A percentile compares a stretch with the other conserved stretches of the same genome.
phyloP scores from a whole-genome alignment of 1,139 yeast genomes.

The Pichia norvegensis region DNA sequence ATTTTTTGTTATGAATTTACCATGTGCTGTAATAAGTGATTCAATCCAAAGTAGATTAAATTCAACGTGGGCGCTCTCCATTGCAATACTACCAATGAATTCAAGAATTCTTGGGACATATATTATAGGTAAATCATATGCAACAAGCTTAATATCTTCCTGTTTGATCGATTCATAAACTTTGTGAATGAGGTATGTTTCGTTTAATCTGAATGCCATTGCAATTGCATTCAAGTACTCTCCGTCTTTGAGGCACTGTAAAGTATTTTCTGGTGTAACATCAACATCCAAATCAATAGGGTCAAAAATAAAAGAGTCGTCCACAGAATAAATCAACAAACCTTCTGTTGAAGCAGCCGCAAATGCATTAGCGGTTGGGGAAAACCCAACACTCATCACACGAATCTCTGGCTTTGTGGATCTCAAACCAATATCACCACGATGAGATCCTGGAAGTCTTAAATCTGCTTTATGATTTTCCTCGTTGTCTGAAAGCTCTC shows the following conservation, averaged over 20 bases:
- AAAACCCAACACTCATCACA: constrained; percentile 68
- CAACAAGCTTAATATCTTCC: constrained; percentile 60
- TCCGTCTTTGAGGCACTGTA: constrained; percentile 54
- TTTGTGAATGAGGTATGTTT: constrained; percentile 59
- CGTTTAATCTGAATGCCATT: constrained; percentile 92
- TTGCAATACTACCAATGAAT: constrained; percentile 64
- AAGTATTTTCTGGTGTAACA: constrained; percentile 72
- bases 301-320: constrained; percentile 70
- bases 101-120: constrained; percentile 62
- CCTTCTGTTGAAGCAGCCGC: constrained; percentile 98
- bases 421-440: constrained; percentile 84
- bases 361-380: constrained; percentile 87
- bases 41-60: constrained; percentile 78
- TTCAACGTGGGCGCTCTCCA: constrained; percentile 80
- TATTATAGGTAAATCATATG: constrained; percentile 63
- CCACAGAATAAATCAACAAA: constrained; percentile 70
- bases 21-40: constrained; percentile 61
- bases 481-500: constrained; percentile 80
- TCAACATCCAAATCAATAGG: constrained; percentile 94
- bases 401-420: constrained; percentile 72
- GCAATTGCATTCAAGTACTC: constrained; percentile 77
- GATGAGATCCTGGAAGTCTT: constrained; percentile 77
- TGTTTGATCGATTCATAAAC: constrained; percentile 63
- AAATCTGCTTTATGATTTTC: constrained; percentile 57
- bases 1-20: constrained; percentile 58